Conservation (phyloP, 1,284 basidiomycete species). For the Ustilago crameri region DNA sequence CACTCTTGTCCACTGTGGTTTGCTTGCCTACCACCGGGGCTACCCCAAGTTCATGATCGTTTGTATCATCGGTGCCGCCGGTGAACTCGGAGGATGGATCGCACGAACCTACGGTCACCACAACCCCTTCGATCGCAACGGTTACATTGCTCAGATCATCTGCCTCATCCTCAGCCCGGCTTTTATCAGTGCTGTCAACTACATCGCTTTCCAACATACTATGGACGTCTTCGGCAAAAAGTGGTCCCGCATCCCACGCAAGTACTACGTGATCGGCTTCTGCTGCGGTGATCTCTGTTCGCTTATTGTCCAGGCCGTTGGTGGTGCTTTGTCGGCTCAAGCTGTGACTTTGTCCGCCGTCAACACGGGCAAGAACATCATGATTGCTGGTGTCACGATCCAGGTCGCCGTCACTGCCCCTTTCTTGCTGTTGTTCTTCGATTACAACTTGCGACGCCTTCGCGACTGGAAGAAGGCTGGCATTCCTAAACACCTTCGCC, state of each 20-base stretch:
- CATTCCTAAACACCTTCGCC: slow-evolving; percentile 14
- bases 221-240: slow-evolving; percentile 48
- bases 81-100: slow-evolving; percentile 46
- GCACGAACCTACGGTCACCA: slow-evolving; percentile 24
- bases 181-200: slow-evolving; percentile 51
- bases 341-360: slow-evolving; percentile 15
- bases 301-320: slow-evolving; percentile 43
- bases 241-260: slow-evolving; percentile 45
- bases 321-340: slow-evolving; percentile 37
- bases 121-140: slow-evolving; percentile 39
- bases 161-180: slow-evolving; percentile 51
- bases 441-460: slow-evolving; percentile 45
- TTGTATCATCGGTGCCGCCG: slow-evolving; percentile 28
- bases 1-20: slow-evolving; percentile 19
- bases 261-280: slow-evolving; percentile 43
- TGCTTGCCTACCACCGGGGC: slow-evolving; percentile 25
- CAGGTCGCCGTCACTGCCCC: slow-evolving; percentile 46
- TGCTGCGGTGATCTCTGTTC: slow-evolving; percentile 42
- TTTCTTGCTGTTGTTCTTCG: slow-evolving; percentile 37
- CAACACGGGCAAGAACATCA: slow-evolving; percentile 29
- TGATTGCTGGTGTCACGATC: slow-evolving; percentile 46
- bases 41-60: slow-evolving; percentile 41
- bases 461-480: slow-evolving; percentile 26
- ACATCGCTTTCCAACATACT: slow-evolving; percentile 38
- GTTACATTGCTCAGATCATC: slow-evolving; percentile 47